A percentile compares a stretch with the other conserved stretches of the same genome.
Evolutionary conservation across 495 filamentous ascomycete species (phyloP).

Genomic region (Aspergillus avenaceus): DNA sequence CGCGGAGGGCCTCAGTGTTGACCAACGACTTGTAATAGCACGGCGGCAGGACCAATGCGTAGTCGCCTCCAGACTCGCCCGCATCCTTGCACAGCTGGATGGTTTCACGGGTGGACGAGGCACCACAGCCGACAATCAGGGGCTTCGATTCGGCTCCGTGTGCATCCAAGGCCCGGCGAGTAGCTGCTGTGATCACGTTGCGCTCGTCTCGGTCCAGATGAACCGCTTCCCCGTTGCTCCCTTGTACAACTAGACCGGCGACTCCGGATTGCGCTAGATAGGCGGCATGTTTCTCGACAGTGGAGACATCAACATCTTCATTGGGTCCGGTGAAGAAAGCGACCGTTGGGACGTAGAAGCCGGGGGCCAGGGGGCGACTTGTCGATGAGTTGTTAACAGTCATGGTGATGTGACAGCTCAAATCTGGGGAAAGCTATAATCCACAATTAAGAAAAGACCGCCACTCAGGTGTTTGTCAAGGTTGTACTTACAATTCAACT

Average conservation of each 20-base stretch:
- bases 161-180: constrained; percentile 69
- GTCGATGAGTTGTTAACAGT: constrained; percentile 18
- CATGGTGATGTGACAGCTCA: constrained; percentile 13
- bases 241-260: constrained; percentile 77
- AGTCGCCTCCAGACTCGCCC: constrained; percentile 70
- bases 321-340: constrained; percentile 59
- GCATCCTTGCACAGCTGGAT: constrained; percentile 77
- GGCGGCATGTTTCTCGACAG: constrained; percentile 70
- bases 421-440: neutral
- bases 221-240: constrained; percentile 86
- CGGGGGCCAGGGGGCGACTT: constrained; percentile 34
- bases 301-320: constrained; percentile 61
- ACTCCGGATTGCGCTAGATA: constrained; percentile 80
- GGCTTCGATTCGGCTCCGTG: constrained; percentile 65
- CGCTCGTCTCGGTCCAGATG: constrained; percentile 72
- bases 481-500: constrained; percentile 1
- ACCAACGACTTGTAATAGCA: constrained; percentile 75
- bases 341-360: constrained; percentile 67
- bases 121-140: constrained; percentile 80
- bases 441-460: neutral
- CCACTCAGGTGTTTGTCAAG: neutral
- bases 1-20: constrained; percentile 51
- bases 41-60: constrained; percentile 80
- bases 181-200: constrained; percentile 64
- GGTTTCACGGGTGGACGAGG: constrained; percentile 82